phyloP scores from a whole-genome alignment of 345 rosid species.

The Eucalyptus globulus region DNA sequence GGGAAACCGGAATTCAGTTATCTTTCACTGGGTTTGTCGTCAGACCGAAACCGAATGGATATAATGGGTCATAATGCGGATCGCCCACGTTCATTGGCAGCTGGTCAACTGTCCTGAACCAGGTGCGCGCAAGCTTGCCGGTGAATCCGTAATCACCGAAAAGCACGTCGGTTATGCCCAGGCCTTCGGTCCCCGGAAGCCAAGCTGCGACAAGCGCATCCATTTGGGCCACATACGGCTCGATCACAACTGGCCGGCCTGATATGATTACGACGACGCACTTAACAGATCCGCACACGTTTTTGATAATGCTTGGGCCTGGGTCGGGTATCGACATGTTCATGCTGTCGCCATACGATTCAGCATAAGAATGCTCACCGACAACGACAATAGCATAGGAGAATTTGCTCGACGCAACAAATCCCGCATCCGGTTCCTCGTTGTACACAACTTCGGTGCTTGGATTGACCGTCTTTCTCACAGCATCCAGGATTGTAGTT shows the following conservation, averaged over 20 bases:
- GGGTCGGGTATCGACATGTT: constrained; percentile 56
- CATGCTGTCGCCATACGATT: constrained; percentile 58
- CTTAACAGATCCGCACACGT: constrained; percentile 51
- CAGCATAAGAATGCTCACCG: constrained; percentile 89
- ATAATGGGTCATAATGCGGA: constrained; percentile 26
- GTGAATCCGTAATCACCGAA: constrained; percentile 78
- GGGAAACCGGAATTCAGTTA: background rate
- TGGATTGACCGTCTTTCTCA: background rate
- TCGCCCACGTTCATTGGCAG: constrained; percentile 72
- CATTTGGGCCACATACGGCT: constrained; percentile 41
- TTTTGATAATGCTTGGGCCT: constrained; percentile 44
- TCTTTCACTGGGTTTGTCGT: constrained; percentile 1
- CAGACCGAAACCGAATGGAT: constrained; percentile 19
- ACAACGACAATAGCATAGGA: constrained; percentile 65
- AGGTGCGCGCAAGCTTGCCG: constrained; percentile 72
- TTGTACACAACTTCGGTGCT: constrained; percentile 13
- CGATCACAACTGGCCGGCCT: constrained; percentile 72
- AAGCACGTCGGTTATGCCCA: constrained; percentile 65
- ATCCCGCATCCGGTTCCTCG: constrained; percentile 45
- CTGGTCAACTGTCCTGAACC: constrained; percentile 81
- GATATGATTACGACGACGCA: constrained; percentile 70
- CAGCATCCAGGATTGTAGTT: constrained; percentile 1
- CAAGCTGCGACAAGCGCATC: constrained; percentile 88
- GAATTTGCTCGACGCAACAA: constrained; percentile 47
- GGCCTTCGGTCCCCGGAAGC: constrained; percentile 94